phyloP scores from a whole-genome alignment of 2,329 filamentous ascomycete species.

The Onygena corvina region DNA sequence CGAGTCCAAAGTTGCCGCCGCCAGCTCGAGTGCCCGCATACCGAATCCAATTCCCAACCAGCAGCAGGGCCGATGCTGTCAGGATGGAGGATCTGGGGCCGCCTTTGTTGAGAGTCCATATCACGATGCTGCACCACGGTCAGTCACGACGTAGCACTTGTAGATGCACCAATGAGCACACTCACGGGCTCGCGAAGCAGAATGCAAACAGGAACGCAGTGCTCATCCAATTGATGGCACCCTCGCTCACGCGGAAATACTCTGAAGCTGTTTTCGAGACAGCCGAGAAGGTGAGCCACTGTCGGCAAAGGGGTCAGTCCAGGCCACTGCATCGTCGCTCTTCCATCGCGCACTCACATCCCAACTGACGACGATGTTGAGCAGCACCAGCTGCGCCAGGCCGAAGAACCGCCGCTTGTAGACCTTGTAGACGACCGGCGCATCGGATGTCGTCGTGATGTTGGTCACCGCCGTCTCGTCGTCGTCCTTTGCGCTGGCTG shows the following conservation, averaged over 20 bases:
- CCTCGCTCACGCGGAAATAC: conserved; percentile 65
- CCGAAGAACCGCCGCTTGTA: conserved; percentile 90
- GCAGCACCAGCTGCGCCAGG: conserved; percentile 64
- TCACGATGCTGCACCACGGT: conserved; percentile 39
- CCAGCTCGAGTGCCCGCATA: conserved; percentile 55
- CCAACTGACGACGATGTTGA: conserved; percentile 93
- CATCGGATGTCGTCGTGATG: background rate
- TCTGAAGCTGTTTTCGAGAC: conserved; percentile 60
- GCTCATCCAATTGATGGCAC: conserved; percentile 82
- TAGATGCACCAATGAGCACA: conserved; percentile 13
- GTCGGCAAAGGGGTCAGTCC: too few species aligned
- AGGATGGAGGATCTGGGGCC: conserved; percentile 71
- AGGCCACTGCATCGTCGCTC: too few species aligned
- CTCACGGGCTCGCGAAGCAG: conserved; percentile 54
- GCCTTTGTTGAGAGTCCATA: conserved; percentile 62
- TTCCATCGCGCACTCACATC: too few species aligned
- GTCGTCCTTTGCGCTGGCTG: background rate
- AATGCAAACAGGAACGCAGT: conserved; percentile 82
- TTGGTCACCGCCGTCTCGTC: background rate
- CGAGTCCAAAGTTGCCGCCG: conserved; percentile 57
- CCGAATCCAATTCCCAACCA: conserved; percentile 83
- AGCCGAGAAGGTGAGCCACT: conserved; percentile 90
- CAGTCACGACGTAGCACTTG: background rate
- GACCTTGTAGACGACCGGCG: conserved; percentile 38
- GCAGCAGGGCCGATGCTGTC: conserved; percentile 56